Evolutionary conservation across 164 flowering plant species (phyloP), one percentile per base, ranked within the genome.

Genomic region (Vitis amurensis): DNA sequence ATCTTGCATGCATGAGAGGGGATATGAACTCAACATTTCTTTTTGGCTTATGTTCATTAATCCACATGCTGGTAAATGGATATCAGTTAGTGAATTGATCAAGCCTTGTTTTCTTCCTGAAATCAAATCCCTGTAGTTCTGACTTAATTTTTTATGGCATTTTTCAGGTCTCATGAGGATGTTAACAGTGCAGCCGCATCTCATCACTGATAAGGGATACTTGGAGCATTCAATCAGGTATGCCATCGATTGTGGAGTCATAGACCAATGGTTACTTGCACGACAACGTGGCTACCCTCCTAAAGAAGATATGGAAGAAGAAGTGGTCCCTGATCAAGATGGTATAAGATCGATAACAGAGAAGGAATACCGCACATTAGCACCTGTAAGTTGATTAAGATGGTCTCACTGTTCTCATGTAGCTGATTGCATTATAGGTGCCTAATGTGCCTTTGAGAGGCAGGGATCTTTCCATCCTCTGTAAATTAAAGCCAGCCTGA

Each of bases 311-410:
- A 74, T 75, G 75, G 89, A 89, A 68, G 91, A 84, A 64, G 87
- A 73, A 16, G 70, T 69, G 3, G 67, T 67, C 23, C 70, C 90
- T 23, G 90, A 89, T 73, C 64, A 69, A 27, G 64, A 87, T 73
- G 97, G 97, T 59, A 79, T 88, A 73, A 79, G 73, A 66, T 87
- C 98, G 19, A 67, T 90, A n/a, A 86, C 92, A 61, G 92, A 94
- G 64, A 87, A 9, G 69, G 87, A 91, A 73, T 90, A 74, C 64
- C 83, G 89, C 63, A 88, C 94, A 3, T 13, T 79, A 65, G 77
- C 66, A 72, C 74, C 86, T 68, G 84, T 76, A 60, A 78, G 71
- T 76, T 75, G 74, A 79, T 51, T 16, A 14, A 62, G 70, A 65
- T 27, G 58, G 37, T 64, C 49, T 31, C 19, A 37, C 7, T 6